Evolutionary conservation across 2,329 filamentous ascomycete species (phyloP).

Genomic region (Aotearoamyces nothofagi): DNA sequence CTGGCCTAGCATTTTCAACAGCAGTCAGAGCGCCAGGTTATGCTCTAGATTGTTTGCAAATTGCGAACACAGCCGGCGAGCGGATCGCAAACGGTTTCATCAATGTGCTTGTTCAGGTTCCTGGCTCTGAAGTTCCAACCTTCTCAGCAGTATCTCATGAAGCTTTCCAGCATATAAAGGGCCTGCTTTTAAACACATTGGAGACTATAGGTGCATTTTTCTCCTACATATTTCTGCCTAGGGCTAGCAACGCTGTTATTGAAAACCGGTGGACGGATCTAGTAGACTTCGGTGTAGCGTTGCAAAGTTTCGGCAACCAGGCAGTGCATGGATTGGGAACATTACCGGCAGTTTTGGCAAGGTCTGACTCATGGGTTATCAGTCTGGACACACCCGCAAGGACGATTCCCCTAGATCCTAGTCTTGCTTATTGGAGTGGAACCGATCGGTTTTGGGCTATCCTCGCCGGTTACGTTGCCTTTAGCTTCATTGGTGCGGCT

Average conservation of each 20-base stretch:
- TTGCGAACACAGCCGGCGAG: slow-evolving; percentile 14
- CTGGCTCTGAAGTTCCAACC: slow-evolving; percentile 49
- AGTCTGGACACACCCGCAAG: slow-evolving; percentile 31
- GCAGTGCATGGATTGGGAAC: slow-evolving; percentile 16
- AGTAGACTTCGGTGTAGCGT: not conserved
- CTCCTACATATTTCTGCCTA: slow-evolving; percentile 24
- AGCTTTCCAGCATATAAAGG: slow-evolving; percentile 46
- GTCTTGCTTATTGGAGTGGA: slow-evolving; percentile 51
- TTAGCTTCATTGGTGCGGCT: slow-evolving; percentile 58
- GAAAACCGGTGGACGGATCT: not conserved
- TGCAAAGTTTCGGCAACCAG: slow-evolving; percentile 2
- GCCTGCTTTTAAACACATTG: slow-evolving; percentile 28
- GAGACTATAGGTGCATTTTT: slow-evolving; percentile 23
- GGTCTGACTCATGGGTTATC: slow-evolving; percentile 42
- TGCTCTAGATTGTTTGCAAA: slow-evolving; percentile 7
- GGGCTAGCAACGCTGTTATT: not conserved
- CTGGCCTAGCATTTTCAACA: slow-evolving; percentile 3
- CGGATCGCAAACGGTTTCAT: slow-evolving; percentile 33
- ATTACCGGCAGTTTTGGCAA: slow-evolving; percentile 23
- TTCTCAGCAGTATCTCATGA: slow-evolving; percentile 67
- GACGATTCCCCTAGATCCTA: slow-evolving; percentile 28
- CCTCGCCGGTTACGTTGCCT: slow-evolving; percentile 62
- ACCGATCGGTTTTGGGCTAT: slow-evolving; percentile 58
- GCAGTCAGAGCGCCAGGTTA: not conserved
- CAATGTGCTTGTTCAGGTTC: slow-evolving; percentile 27